Evolutionary conservation across 2,329 filamentous ascomycete genomes (phyloP).

Genomic region (Botrytis galanthina): DNA sequence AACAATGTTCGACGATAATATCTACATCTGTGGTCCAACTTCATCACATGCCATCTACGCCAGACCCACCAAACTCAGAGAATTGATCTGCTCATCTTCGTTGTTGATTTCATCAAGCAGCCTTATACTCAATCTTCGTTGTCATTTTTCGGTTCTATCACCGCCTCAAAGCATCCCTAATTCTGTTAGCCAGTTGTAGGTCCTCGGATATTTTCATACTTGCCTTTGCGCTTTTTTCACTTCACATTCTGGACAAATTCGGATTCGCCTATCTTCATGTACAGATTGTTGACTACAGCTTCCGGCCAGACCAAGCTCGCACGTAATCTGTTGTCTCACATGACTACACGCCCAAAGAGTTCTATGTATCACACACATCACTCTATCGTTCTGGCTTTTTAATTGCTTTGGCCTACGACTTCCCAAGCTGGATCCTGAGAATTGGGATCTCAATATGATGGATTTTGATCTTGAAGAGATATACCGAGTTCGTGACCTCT

Average conservation of each 20-base stretch:
- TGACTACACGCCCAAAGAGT: neutral
- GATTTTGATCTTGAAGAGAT: neutral
- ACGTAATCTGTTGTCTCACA: neutral
- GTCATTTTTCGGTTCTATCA: neutral
- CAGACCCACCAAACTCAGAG: neutral
- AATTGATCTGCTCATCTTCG: neutral
- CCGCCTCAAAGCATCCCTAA: neutral
- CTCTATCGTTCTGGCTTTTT: neutral
- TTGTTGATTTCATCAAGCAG: neutral
- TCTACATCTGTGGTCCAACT: neutral
- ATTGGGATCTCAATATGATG: neutral
- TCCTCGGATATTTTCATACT: neutral
- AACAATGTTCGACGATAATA: neutral
- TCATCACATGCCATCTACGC: neutral
- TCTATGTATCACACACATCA: constrained; percentile 4
- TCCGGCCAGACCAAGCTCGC: neutral
- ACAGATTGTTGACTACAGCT: neutral
- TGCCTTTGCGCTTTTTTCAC: neutral
- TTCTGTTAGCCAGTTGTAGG: neutral
- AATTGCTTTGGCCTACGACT: neutral
- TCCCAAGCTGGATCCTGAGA: neutral
- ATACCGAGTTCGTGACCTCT: neutral
- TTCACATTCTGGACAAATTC: neutral
- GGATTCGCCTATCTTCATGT: neutral
- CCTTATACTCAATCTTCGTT: neutral